Base-by-base conservation (phyloP, 140 eudicot species). In the Senecio squalidus region DNA sequence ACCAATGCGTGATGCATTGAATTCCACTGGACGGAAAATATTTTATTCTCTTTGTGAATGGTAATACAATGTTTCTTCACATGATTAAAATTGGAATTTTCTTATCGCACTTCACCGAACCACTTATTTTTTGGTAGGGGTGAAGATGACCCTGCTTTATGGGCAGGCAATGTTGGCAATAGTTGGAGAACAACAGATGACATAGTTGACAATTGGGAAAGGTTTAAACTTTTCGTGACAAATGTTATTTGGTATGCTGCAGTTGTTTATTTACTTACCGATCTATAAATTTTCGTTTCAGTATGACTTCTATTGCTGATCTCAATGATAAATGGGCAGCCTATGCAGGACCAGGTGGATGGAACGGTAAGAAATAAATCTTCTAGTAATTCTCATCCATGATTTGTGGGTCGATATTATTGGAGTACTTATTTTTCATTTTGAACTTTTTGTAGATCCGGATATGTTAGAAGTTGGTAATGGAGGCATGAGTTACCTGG, bases 381-480 rank as follows among this genome's bases (percentile, higher is more conserved):
- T 52, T 39, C 33, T 51, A 15, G 39, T n/a, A 39, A 31, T 22
- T 51, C 50, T 23, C 41, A 71, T 66, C 15, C 57, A 18, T 36
- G 52, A 33, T 52, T 64, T 34, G 40, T 41, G 45, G 6, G 17
- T 45, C 18, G 10, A 34, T n/a, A 51, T 15, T 6, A 45, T 24
- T 56, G 14, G 61, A 60, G 16, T 25, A 22, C 20, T 60, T 17
- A 24, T 56, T 63, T 38, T 58, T 63, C 13, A 55, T 58, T 50
- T 26, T 28, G 24, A 14, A 1, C 28, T 67, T 62, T 20, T 68
- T 61, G 60, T 78, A 93, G 99, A 93, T 74, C 99, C 99, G 3
- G 99, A 93, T 76, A 84, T 88, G 99, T 72, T 93, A 74, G 96
- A 93, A 80, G 99, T 93, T 69, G 96, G 99, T 55, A 93, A 93